phyloP scores from a whole-genome alignment of 2,329 filamentous ascomycete species.

The Colletotrichum scovillei region DNA sequence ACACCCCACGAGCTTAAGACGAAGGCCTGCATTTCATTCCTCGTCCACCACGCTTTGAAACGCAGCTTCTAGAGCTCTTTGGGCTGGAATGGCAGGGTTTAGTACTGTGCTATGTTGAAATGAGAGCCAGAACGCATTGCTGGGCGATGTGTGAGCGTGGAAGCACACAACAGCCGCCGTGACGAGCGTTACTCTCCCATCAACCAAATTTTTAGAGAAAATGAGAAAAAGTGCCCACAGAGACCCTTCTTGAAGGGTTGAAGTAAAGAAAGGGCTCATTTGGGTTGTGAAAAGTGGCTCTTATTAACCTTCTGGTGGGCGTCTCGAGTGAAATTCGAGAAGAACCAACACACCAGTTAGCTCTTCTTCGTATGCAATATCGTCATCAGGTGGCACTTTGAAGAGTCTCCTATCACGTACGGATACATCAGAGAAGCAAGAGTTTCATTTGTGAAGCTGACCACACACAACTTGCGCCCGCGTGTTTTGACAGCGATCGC shows the following conservation, averaged over 20 bases:
- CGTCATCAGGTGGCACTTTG: background rate
- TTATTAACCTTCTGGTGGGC: too few species aligned
- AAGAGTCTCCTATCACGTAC: background rate
- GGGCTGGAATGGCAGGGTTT: background rate
- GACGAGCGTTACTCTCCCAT: background rate
- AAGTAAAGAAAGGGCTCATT: too few species aligned
- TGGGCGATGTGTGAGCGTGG: background rate
- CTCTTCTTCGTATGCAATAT: too few species aligned
- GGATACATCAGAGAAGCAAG: background rate
- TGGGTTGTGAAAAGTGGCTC: too few species aligned
- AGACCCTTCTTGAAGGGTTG: too few species aligned
- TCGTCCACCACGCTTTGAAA: too few species aligned
- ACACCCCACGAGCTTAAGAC: background rate
- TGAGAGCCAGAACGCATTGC: background rate
- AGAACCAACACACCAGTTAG: too few species aligned
- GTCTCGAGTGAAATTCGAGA: too few species aligned
- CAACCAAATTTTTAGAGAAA: background rate
- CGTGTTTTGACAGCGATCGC: background rate
- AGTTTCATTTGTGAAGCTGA: background rate
- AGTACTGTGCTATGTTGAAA: background rate
- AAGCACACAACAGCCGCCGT: background rate
- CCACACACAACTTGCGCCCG: too few species aligned
- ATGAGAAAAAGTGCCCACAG: too few species aligned
- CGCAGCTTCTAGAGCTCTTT: background rate
- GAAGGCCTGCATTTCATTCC: background rate